These are phyloP conservation scores for Suhomyces choctaworum DNA, from an alignment of 1,139 yeast genomes.

Conservation along the genomic window DNA sequence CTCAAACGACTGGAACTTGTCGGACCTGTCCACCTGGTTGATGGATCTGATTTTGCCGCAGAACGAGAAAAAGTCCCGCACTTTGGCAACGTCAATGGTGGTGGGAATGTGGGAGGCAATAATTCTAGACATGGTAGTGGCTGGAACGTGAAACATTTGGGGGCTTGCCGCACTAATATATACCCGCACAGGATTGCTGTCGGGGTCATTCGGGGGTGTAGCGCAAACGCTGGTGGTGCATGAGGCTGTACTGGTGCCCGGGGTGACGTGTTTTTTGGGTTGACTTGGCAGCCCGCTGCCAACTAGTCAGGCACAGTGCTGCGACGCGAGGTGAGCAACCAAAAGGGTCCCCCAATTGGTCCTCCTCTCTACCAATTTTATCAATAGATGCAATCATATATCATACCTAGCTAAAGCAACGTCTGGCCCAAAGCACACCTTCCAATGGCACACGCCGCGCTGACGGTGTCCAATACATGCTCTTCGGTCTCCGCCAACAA, in stretches of 20 bases:
- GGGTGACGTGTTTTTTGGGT: too few species aligned
- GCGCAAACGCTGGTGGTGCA: neutral
- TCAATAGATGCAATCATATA: neutral
- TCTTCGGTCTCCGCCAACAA: conserved; percentile 75
- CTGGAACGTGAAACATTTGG: neutral
- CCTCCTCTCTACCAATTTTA: too few species aligned
- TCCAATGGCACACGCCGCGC: conserved; percentile 88
- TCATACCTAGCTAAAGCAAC: conserved; percentile 46
- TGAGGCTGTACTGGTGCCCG: neutral
- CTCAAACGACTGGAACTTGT: conserved; percentile 38
- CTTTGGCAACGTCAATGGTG: conserved; percentile 52
- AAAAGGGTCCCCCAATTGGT: too few species aligned
- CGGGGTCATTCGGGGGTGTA: neutral
- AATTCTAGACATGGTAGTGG: conserved; percentile 38
- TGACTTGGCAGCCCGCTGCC: too few species aligned
- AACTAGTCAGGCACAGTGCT: too few species aligned
- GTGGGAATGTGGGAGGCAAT: conserved; percentile 63
- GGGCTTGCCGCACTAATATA: neutral
- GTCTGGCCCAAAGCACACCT: conserved; percentile 96
- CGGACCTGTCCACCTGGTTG: conserved; percentile 28
- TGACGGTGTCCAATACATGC: conserved; percentile 80
- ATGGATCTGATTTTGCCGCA: conserved; percentile 67
- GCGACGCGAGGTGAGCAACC: too few species aligned
- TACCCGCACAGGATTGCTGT: neutral
- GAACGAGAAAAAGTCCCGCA: conserved; percentile 70